A percentile compares a stretch with the other conserved stretches of the same genome.
Evolutionary conservation across 1,284 basidiomycete species (phyloP).

Genomic region (Cutaneotrichosporon cutaneum): DNA sequence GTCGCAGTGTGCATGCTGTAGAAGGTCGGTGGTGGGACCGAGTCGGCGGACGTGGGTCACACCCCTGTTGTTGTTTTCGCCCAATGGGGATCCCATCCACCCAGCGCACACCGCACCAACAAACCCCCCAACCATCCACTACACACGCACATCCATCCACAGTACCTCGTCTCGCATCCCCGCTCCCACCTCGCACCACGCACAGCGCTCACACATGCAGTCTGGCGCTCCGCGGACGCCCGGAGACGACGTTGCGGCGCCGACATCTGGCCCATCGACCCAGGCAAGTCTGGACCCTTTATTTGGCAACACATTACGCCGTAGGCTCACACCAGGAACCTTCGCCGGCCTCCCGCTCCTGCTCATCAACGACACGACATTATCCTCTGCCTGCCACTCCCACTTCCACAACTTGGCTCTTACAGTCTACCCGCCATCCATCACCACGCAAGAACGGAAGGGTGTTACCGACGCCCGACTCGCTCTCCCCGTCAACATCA

Average conservation of each 20-base stretch:
- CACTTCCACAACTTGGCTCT: background rate
- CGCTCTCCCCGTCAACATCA: conserved; percentile 29
- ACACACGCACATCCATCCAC: background rate
- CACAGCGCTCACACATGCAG: background rate
- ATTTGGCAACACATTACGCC: conserved; percentile 9
- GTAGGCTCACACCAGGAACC: conserved; percentile 17
- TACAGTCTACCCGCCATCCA: conserved; percentile 9
- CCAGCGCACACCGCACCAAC: conserved; percentile 5
- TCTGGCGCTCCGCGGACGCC: conserved; percentile 20
- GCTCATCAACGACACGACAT: conserved; percentile 1
- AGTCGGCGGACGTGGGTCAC: background rate
- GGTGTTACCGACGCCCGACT: conserved; percentile 34
- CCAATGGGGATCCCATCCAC: conserved; percentile 7
- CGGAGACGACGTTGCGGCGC: conserved; percentile 5
- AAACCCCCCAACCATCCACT: conserved; percentile 2
- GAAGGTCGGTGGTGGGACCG: background rate
- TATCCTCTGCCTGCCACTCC: background rate
- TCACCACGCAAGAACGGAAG: conserved; percentile 27
- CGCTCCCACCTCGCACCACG: background rate
- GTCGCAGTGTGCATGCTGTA: background rate
- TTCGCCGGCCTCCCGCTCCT: background rate
- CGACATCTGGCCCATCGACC: conserved; percentile 3
- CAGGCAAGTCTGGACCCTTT: conserved; percentile 3
- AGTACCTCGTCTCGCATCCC: background rate
- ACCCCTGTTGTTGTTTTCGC: conserved; percentile 25